Percentiles rank a stretch among this genome's conserved stretches.
Conservation (phyloP, 257 asterid species). For the Scutellaria galericulata region DNA sequence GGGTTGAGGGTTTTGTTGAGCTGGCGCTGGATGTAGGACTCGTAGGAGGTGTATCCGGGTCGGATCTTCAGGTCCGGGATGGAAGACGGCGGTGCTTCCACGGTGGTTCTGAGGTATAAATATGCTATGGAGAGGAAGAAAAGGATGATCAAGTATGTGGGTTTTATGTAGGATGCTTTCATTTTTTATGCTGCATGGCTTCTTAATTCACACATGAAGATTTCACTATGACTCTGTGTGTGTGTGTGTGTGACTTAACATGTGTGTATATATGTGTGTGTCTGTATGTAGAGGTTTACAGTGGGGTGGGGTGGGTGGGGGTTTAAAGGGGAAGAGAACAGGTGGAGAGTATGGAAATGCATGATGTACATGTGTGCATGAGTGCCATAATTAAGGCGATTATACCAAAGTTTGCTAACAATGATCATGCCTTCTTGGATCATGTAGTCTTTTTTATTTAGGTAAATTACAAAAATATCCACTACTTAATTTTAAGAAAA, state of each 20-base stretch:
- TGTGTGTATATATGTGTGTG: no score
- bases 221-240: no score
- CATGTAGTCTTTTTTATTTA: no score
- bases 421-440: no score
- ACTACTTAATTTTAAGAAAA: no score
- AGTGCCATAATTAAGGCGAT: not conserved
- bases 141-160: slow-evolving; percentile 38
- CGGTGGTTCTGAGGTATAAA: slow-evolving; percentile 24
- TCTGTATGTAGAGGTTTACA: no score
- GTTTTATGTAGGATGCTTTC: slow-evolving; percentile 37
- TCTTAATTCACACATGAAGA: no score
- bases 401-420: no score
- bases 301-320: no score
- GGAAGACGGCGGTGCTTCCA: slow-evolving; percentile 9
- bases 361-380: slow-evolving; percentile 27
- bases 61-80: slow-evolving; percentile 60
- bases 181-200: slow-evolving; percentile 35
- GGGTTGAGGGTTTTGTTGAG: slow-evolving; percentile 77
- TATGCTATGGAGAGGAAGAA: slow-evolving; percentile 42
- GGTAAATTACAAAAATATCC: no score
- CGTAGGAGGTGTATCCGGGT: slow-evolving; percentile 64
- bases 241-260: no score
- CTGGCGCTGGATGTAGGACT: slow-evolving; percentile 60
- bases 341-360: slow-evolving; percentile 18
- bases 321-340: not conserved